Evolutionary conservation across 306 rosid species (phyloP).

Genomic region (Neltuma alba): DNA sequence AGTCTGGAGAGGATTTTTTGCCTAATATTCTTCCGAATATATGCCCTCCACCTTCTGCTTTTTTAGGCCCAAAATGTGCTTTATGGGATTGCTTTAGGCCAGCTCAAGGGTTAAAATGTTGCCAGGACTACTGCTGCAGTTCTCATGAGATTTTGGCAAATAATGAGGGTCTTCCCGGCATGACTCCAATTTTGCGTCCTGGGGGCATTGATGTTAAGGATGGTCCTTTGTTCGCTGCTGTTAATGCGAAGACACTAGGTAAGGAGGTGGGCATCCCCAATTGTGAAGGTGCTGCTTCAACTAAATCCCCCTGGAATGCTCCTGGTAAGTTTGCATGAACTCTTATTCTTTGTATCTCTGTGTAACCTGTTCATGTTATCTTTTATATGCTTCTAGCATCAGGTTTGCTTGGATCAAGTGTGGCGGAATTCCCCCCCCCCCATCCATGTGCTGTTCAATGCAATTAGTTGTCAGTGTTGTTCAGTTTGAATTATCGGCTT

Average conservation of each 20-base stretch:
- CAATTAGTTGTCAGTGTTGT: constrained; percentile 6
- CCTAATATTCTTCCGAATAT: constrained; percentile 74
- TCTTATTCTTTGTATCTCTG: constrained; percentile 4
- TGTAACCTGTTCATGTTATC: constrained; percentile 13
- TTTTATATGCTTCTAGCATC: constrained; percentile 24
- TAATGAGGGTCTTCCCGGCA: constrained; percentile 88
- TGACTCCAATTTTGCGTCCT: constrained; percentile 82
- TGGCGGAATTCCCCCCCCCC: too few species aligned
- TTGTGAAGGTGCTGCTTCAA: constrained; percentile 94
- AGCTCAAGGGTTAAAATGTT: constrained; percentile 75
- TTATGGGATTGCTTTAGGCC: constrained; percentile 98
- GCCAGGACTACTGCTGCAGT: constrained; percentile 82
- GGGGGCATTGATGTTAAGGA: constrained; percentile 92
- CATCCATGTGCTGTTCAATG: not conserved
- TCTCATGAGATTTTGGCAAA: constrained; percentile 72
- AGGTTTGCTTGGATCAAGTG: constrained; percentile 24
- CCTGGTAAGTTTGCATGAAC: constrained; percentile 55
- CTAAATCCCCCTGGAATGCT: constrained; percentile 96
- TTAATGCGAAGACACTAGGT: constrained; percentile 75
- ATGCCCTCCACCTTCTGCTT: constrained; percentile 91
- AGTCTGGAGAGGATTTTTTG: constrained; percentile 50
- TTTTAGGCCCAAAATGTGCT: constrained; percentile 89
- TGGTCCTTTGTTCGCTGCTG: constrained; percentile 78
- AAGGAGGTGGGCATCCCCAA: constrained; percentile 89
- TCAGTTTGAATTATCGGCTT: constrained; percentile 17